A percentile compares a stretch with the other conserved stretches of the same genome.
These are phyloP conservation scores for Lumnitzera racemosa DNA, from an alignment of 345 rosid genomes.

Conservation along the genomic window DNA sequence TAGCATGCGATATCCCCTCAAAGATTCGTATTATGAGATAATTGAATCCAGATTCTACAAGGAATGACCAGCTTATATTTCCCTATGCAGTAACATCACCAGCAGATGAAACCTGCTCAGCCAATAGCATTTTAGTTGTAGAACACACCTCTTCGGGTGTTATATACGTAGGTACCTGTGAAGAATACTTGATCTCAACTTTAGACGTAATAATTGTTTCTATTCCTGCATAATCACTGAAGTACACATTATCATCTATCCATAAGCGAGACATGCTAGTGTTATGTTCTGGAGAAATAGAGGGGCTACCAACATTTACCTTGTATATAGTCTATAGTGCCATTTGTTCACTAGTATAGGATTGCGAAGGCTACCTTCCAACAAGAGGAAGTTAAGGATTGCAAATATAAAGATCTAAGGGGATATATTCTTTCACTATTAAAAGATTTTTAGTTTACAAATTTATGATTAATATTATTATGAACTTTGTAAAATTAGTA, in stretches of 20 bases:
- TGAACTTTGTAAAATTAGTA: no score
- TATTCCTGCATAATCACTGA: background rate
- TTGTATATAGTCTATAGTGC: constrained; percentile 18
- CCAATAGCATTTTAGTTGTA: constrained; percentile 12
- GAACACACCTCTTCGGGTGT: constrained; percentile 20
- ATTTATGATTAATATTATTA: no score
- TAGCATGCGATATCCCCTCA: no score
- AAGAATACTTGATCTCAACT: constrained; percentile 1
- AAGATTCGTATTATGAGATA: constrained; percentile 5
- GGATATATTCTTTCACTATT: background rate
- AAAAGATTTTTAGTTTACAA: no score
- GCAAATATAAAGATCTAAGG: constrained; percentile 9
- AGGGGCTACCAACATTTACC: constrained; percentile 19
- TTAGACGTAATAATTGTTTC: background rate
- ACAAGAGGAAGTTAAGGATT: no score
- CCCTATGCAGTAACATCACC: background rate
- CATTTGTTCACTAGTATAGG: background rate
- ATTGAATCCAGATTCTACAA: constrained; percentile 21
- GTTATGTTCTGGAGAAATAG: constrained; percentile 1
- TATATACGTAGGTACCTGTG: constrained; percentile 11
- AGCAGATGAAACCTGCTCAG: background rate
- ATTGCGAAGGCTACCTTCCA: no score
- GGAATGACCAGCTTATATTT: constrained; percentile 22
- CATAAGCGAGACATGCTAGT: constrained; percentile 22
- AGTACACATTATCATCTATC: constrained; percentile 7